Conservation (phyloP, 352 stramenopile species). For the Globisporangium irregulare region DNA sequence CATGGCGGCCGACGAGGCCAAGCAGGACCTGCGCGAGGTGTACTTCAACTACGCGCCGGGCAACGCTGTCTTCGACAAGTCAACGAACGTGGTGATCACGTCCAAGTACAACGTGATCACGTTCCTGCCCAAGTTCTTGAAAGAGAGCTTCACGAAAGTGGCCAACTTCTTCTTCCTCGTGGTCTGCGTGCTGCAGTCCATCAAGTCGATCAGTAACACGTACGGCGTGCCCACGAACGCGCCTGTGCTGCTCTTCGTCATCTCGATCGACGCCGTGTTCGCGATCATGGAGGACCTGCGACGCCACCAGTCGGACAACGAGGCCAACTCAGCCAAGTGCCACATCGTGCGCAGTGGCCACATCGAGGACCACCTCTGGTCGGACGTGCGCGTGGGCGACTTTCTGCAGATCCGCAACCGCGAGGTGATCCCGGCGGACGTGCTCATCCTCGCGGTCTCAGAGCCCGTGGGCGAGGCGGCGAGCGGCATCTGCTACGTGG, state of each 20-base stretch:
- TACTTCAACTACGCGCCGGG: constrained; percentile 70
- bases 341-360: constrained; percentile 66
- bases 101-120: constrained; percentile 88
- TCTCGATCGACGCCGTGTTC: constrained; percentile 89
- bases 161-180: constrained; percentile 94
- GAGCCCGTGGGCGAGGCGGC: constrained; percentile 67
- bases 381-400: constrained; percentile 84
- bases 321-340: constrained; percentile 76
- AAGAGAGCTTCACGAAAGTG: constrained; percentile 86
- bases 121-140: constrained; percentile 89
- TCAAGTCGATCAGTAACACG: constrained; percentile 79
- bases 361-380: constrained; percentile 74
- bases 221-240: constrained; percentile 79
- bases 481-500: constrained; percentile 86
- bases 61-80: constrained; percentile 66
- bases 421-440: constrained; percentile 80
- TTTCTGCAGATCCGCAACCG: constrained; percentile 76
- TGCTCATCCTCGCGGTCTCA: constrained; percentile 75
- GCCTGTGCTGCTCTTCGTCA: constrained; percentile 85
- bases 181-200: constrained; percentile 87
- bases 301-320: constrained; percentile 73
- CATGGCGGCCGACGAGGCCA: constrained; percentile 12
- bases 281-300: constrained; percentile 85
- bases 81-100: constrained; percentile 85
- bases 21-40: constrained; percentile 47